These are phyloP conservation scores for Panicum virgatum DNA, from an alignment of 202 grass and related monocot species.

Conservation along the genomic window DNA sequence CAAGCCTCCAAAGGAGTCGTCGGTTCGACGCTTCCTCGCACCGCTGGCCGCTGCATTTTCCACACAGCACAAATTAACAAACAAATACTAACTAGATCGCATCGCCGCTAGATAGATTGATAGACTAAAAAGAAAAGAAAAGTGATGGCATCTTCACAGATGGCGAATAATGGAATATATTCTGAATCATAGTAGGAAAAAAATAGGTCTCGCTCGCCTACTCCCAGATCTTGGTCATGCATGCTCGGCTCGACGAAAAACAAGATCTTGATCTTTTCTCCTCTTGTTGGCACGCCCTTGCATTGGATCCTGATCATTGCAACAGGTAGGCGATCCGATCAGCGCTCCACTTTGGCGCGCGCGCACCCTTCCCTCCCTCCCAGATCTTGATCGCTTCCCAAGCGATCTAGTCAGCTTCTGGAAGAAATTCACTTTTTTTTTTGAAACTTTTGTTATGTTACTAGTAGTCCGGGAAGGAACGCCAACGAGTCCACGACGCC, in stretches of 20 bases:
- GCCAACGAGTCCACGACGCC: background rate
- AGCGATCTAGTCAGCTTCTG: background rate
- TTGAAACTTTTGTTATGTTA: too few species aligned
- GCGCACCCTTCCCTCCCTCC: background rate
- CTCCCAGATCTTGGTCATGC: background rate
- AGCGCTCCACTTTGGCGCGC: background rate
- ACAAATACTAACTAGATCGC: background rate
- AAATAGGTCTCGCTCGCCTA: background rate
- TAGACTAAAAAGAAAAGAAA: background rate
- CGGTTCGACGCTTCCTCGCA: background rate
- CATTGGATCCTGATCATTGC: background rate
- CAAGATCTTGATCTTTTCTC: background rate
- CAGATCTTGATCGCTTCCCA: background rate
- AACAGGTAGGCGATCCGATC: background rate
- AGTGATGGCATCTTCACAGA: background rate
- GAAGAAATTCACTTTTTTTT: background rate
- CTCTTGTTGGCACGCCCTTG: background rate
- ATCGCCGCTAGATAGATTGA: background rate
- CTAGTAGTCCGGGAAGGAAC: background rate
- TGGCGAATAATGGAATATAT: conserved; percentile 7
- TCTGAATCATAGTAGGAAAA: background rate
- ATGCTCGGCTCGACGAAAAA: background rate
- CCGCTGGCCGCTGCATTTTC: background rate
- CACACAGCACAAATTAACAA: conserved; percentile 12
- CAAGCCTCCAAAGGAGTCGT: background rate